Evolutionary conservation across 2,329 filamentous ascomycete species (phyloP).

Genomic region (Trichoderma asperellum): DNA sequence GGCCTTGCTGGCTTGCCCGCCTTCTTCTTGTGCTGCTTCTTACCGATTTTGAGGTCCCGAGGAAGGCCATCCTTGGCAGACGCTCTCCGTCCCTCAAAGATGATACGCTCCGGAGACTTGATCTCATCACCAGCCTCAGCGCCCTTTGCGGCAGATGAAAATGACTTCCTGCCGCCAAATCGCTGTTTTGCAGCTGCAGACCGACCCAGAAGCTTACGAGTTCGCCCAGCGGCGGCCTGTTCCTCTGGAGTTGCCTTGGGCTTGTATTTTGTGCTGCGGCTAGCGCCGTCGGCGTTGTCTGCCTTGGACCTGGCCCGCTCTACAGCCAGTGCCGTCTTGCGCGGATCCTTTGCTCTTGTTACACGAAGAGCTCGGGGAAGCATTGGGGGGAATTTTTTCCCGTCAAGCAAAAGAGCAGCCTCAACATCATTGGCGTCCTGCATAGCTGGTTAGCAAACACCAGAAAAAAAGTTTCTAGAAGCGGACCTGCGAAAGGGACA

Average conservation of each 20-base stretch:
- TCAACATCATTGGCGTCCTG: slow-evolving; percentile 86
- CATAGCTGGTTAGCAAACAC: slow-evolving; percentile 2
- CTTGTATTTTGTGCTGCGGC: slow-evolving; percentile 60
- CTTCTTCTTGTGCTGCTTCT: slow-evolving; percentile 50
- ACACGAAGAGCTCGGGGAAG: slow-evolving; percentile 88
- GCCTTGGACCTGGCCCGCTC: slow-evolving; percentile 40
- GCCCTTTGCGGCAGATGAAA: slow-evolving; percentile 33
- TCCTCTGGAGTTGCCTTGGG: slow-evolving; percentile 72
- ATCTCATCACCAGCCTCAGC: slow-evolving; percentile 39
- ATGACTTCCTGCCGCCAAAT: slow-evolving; percentile 34
- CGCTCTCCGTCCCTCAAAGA: slow-evolving; percentile 82
- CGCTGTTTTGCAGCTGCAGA: slow-evolving; percentile 60
- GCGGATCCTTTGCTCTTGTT: slow-evolving; percentile 77
- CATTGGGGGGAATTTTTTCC: slow-evolving; percentile 91
- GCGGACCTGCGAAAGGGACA: background rate
- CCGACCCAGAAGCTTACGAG: slow-evolving; percentile 72
- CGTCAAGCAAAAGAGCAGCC: slow-evolving; percentile 83
- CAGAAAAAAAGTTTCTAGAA: background rate
- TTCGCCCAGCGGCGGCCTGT: slow-evolving; percentile 73
- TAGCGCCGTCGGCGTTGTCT: slow-evolving; percentile 44
- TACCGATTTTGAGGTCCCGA: slow-evolving; percentile 63
- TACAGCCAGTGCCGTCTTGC: slow-evolving; percentile 59
- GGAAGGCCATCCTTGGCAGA: slow-evolving; percentile 67
- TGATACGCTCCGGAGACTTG: slow-evolving; percentile 68
- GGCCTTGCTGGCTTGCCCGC: slow-evolving; percentile 44